Conservation (phyloP, 768 basidiomycete species). For the Calvatia gigantea region DNA sequence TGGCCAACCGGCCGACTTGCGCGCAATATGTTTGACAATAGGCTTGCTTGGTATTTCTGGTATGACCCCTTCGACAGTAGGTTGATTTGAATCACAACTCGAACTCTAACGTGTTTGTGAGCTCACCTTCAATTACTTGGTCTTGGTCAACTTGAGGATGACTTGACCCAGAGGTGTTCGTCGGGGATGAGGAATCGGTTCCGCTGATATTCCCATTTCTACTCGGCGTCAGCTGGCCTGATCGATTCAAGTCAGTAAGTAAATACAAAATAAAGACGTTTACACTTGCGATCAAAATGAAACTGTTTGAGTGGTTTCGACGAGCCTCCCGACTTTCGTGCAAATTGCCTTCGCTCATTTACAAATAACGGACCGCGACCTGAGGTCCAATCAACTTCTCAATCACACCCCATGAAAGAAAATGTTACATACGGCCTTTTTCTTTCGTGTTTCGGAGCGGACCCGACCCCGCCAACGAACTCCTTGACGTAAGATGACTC, state of each 20-base stretch:
- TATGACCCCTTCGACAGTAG: no score
- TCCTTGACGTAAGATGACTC: not conserved
- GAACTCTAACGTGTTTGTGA: not conserved
- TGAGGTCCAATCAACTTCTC: not conserved
- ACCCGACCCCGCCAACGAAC: not conserved
- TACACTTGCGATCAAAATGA: conserved; percentile 3
- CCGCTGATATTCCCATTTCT: not conserved
- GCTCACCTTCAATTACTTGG: not conserved
- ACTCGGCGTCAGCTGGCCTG: not conserved
- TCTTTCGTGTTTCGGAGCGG: not conserved
- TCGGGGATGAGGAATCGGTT: not conserved
- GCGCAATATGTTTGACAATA: not conserved
- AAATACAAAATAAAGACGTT: no score
- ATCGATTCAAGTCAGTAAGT: not conserved
- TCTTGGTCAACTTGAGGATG: not conserved
- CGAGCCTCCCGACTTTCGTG: not conserved
- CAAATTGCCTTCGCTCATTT: not conserved
- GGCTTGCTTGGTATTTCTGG: not conserved
- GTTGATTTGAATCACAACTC: not conserved
- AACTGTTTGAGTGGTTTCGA: not conserved
- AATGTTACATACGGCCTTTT: not conserved
- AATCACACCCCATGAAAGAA: not conserved
- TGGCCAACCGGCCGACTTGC: not conserved
- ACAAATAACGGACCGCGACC: not conserved
- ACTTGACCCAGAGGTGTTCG: not conserved